Conservation (phyloP, 768 basidiomycete genomes). For the Lentinula sp. region DNA sequence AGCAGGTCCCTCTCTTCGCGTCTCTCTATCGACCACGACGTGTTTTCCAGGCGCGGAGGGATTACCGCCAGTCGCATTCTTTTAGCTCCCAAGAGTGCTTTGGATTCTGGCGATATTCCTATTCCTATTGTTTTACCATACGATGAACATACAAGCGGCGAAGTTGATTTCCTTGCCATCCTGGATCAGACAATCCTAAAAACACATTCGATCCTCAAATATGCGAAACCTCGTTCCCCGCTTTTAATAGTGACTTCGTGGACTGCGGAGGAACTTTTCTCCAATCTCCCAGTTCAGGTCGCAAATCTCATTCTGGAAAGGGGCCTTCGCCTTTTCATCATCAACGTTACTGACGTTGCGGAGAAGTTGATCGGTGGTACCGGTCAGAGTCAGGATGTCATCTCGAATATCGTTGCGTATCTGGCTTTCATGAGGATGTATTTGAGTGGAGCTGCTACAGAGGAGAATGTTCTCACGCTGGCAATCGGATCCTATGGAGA, state of each 20-base stretch:
- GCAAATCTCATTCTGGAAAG: conserved; percentile 42
- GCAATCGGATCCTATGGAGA: conserved; percentile 41
- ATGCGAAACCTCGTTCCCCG: conserved; percentile 59
- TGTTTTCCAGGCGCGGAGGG: conserved; percentile 68
- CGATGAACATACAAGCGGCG: conserved; percentile 33
- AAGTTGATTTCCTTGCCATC: conserved; percentile 67
- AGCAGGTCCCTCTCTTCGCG: conserved; percentile 49
- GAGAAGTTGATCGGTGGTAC: conserved; percentile 28
- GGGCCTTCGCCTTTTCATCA: conserved; percentile 48
- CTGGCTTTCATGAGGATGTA: conserved; percentile 84
- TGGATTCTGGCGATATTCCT: conserved; percentile 34
- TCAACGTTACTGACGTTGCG: conserved; percentile 54
- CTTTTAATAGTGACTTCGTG: conserved; percentile 75
- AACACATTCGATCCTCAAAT: conserved; percentile 64
- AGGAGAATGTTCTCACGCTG: conserved; percentile 45
- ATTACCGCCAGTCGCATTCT: conserved; percentile 63
- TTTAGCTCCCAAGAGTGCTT: conserved; percentile 42
- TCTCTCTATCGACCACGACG: conserved; percentile 65
- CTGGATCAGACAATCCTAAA: conserved; percentile 76
- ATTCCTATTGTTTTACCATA: conserved; percentile 55
- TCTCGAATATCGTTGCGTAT: conserved; percentile 58
- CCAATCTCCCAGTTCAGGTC: conserved; percentile 55
- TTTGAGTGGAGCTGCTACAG: conserved; percentile 56
- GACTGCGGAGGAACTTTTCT: conserved; percentile 65
- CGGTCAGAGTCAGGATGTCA: conserved; percentile 28